A percentile compares a stretch with the other conserved stretches of the same genome.
Evolutionary conservation across 2,329 filamentous ascomycete genomes (phyloP).

Genomic region (Aureobasidium zeae): DNA sequence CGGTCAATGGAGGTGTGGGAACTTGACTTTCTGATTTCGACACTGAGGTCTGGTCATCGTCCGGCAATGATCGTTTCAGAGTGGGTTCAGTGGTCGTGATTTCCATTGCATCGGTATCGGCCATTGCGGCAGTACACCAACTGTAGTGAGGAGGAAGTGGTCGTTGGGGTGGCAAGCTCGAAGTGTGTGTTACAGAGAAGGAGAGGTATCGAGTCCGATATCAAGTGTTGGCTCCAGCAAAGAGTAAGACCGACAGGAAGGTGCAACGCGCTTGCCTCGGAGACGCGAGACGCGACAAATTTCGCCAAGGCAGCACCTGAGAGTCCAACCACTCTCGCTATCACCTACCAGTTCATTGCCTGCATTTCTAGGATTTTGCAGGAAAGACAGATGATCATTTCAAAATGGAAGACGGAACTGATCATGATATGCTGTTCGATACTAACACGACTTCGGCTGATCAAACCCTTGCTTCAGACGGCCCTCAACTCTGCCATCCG

Average conservation of each 20-base stretch:
- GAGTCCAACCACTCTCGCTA: too few relatives aligned
- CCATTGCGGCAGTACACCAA: too few relatives aligned
- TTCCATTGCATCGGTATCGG: slow-evolving; percentile 8
- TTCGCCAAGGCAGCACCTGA: neutral
- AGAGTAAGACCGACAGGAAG: neutral
- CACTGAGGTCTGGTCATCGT: slow-evolving; percentile 6
- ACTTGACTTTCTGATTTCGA: slow-evolving; percentile 8
- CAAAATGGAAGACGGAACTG: neutral
- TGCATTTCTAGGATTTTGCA: too few relatives aligned
- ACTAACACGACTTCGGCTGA: neutral
- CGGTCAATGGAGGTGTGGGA: slow-evolving; percentile 17
- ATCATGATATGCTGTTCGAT: slow-evolving; percentile 9
- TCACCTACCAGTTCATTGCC: too few relatives aligned
- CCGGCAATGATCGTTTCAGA: slow-evolving; percentile 6
- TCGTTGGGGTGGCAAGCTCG: too few relatives aligned
- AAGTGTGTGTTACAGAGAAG: too few relatives aligned
- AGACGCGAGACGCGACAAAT: neutral
- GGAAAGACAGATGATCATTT: too few relatives aligned
- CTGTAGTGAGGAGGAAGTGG: too few relatives aligned
- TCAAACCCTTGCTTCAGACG: neutral
- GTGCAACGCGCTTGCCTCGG: neutral
- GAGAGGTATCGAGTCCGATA: too few relatives aligned
- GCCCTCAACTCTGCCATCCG: slow-evolving; percentile 1
- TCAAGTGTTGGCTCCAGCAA: slow-evolving; percentile 4
- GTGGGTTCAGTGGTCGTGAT: slow-evolving; percentile 18